Conservation (phyloP, 2,329 filamentous ascomycete species). For the Claviceps purpurea region DNA sequence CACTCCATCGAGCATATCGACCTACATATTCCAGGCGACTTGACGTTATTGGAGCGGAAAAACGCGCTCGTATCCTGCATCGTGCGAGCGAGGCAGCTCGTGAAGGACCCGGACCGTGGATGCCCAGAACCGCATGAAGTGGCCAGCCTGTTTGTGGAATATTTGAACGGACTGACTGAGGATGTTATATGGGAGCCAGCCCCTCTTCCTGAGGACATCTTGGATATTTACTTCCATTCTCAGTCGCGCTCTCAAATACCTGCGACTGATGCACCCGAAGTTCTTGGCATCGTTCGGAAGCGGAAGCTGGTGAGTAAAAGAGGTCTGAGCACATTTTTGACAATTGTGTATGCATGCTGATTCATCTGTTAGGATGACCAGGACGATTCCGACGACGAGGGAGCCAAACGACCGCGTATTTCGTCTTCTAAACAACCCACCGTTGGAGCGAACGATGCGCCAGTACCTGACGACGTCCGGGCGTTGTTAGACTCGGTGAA, state of each 20-base stretch:
- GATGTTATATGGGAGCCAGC: conserved; percentile 33
- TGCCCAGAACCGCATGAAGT: conserved; percentile 30
- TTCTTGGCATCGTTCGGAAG: conserved; percentile 25
- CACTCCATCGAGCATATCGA: conserved; percentile 44
- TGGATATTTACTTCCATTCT: conserved; percentile 32
- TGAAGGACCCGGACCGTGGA: conserved; percentile 27
- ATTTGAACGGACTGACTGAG: conserved; percentile 25
- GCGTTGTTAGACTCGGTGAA: conserved; percentile 15
- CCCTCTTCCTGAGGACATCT: conserved; percentile 31
- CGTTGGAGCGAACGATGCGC: conserved; percentile 15
- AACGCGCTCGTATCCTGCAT: conserved; percentile 28
- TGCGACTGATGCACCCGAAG: conserved; percentile 7
- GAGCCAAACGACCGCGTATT: conserved; percentile 17
- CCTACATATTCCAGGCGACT: conserved; percentile 25
- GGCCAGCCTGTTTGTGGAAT: conserved; percentile 33
- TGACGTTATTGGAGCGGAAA: conserved; percentile 30
- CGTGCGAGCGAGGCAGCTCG: conserved; percentile 21
- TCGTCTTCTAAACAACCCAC: conserved; percentile 10
- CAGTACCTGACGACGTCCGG: conserved; percentile 19
- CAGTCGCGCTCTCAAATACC: conserved; percentile 21
- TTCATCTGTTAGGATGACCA: conserved; percentile 5
- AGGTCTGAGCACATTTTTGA: no score
- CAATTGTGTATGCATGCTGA: background rate
- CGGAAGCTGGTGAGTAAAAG: conserved; percentile 32
- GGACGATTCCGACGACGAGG: conserved; percentile 20